Evolutionary conservation across 2,329 filamentous ascomycete genomes (phyloP).

Genomic region (Zarea fungicola): DNA sequence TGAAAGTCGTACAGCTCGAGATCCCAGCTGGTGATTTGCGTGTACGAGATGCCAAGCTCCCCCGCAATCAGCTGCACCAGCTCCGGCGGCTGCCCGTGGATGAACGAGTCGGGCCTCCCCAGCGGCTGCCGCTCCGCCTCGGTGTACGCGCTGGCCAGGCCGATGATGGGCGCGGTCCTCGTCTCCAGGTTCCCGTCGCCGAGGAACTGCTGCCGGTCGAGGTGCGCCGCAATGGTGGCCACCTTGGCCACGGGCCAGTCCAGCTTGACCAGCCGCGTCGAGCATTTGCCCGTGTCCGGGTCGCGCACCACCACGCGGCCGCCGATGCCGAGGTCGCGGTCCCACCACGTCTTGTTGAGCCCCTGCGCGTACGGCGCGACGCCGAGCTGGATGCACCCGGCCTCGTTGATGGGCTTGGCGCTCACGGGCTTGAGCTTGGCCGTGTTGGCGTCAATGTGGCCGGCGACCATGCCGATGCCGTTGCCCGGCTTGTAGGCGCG

Average conservation of each 20-base stretch:
- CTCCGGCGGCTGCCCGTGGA: slow-evolving; percentile 74
- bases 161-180: slow-evolving; percentile 89
- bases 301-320: slow-evolving; percentile 83
- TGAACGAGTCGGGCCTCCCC: slow-evolving; percentile 63
- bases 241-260: slow-evolving; percentile 92
- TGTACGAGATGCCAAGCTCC: slow-evolving; percentile 69
- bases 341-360: slow-evolving; percentile 91
- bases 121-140: slow-evolving; percentile 36
- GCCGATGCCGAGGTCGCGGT: slow-evolving; percentile 85
- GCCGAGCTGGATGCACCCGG: slow-evolving; percentile 82
- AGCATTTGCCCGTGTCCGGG: slow-evolving; percentile 65
- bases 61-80: slow-evolving; percentile 78
- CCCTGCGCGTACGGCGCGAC: slow-evolving; percentile 90
- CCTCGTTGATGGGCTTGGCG: slow-evolving; percentile 65
- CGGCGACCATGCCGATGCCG: slow-evolving; percentile 81
- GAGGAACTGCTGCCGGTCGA: slow-evolving; percentile 46
- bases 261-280: slow-evolving; percentile 77
- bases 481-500: slow-evolving; percentile 77
- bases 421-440: slow-evolving; percentile 88
- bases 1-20: slow-evolving; percentile 91
- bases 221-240: slow-evolving; percentile 85
- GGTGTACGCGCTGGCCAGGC: slow-evolving; percentile 69
- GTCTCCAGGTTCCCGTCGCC: slow-evolving; percentile 85
- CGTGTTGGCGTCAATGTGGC: slow-evolving; percentile 89
- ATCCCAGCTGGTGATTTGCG: slow-evolving; percentile 88